A percentile compares a stretch with the other conserved stretches of the same genome.
Conservation (phyloP, 345 rosid genomes). For the Populus euphratica region DNA sequence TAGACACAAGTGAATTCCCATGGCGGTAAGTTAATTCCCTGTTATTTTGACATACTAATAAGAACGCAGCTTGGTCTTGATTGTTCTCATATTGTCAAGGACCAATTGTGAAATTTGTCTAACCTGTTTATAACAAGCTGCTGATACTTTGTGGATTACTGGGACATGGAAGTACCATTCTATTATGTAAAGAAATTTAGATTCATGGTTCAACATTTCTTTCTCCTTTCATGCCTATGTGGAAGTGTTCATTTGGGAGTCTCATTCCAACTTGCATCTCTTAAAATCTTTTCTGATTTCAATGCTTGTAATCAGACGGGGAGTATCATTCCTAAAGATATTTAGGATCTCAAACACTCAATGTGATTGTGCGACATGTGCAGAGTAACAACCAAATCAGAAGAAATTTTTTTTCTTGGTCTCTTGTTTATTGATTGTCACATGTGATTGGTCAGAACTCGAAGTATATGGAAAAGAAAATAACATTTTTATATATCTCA, state of each 20-base stretch:
- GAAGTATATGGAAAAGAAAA: not conserved
- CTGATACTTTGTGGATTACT: not conserved
- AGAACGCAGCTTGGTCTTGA: not conserved
- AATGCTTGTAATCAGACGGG: not conserved
- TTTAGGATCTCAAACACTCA: not conserved
- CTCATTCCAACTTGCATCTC: not conserved
- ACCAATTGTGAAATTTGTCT: not conserved
- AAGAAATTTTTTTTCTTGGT: not conserved
- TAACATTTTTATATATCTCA: not conserved
- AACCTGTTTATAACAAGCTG: not conserved
- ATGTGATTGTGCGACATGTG: not conserved
- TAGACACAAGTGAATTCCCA: conserved; percentile 95
- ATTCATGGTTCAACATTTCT: not conserved
- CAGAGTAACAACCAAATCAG: not conserved
- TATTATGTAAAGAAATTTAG: not conserved
- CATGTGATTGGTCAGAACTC: not conserved
- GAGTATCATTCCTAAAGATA: too few species aligned
- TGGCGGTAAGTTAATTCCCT: conserved; percentile 67
- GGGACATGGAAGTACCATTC: not conserved
- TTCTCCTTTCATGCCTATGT: not conserved
- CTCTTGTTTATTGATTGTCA: not conserved
- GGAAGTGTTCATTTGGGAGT: not conserved
- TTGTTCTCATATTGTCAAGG: conserved; percentile 3
- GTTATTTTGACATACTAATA: not conserved
- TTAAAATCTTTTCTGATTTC: not conserved